Conservation (phyloP, 2,329 filamentous ascomycete species). For the Apiospora phragmitis region DNA sequence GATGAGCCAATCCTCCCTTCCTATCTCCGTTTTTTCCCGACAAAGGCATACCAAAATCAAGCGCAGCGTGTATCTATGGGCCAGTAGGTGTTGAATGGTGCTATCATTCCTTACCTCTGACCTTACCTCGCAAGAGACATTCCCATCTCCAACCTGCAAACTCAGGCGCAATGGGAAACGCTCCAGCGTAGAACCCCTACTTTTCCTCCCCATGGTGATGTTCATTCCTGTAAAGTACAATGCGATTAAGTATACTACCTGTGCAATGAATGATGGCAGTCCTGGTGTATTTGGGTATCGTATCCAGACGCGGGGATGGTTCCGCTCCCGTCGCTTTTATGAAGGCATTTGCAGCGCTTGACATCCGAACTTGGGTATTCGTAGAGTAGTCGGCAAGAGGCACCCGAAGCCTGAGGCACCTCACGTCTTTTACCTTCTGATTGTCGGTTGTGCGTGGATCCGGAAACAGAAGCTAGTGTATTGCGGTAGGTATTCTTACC, state of each 20-base stretch:
- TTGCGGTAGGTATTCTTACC: slow-evolving; percentile 28
- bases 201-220: background rate
- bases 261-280: slow-evolving; percentile 1
- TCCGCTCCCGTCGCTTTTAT: background rate
- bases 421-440: background rate
- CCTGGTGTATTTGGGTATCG: background rate
- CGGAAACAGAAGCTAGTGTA: background rate
- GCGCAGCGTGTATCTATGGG: background rate
- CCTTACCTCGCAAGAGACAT: slow-evolving; percentile 44
- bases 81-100: slow-evolving; percentile 9
- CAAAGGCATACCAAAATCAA: background rate
- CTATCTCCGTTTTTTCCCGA: background rate
- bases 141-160: background rate
- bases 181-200: background rate
- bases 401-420: background rate
- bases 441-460: background rate
- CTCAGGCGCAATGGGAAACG: background rate
- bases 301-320: background rate
- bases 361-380: background rate
- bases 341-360: background rate
- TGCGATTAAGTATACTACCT: slow-evolving; percentile 8
- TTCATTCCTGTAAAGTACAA: slow-evolving; percentile 6
- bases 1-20: background rate
- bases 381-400: background rate
- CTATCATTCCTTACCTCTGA: slow-evolving; percentile 51